Conservation (phyloP, 2,329 filamentous ascomycete genomes). For the Cryphonectria radicalis region DNA sequence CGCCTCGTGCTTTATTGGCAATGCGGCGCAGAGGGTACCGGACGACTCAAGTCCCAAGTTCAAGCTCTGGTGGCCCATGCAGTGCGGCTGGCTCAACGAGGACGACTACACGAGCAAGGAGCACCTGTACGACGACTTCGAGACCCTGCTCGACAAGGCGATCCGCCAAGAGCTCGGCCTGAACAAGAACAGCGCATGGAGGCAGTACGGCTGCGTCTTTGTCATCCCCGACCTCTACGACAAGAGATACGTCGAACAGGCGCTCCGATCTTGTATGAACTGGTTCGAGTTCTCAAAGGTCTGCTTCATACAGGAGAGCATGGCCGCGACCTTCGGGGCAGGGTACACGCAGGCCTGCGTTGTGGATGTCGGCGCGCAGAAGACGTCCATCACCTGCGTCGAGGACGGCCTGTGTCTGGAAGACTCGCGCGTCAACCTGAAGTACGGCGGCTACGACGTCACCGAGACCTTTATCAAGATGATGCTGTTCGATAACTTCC, state of each 20-base stretch:
- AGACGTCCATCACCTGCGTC: constrained; percentile 95
- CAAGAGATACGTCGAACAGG: constrained; percentile 84
- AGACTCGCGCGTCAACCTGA: constrained; percentile 92
- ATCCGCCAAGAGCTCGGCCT: constrained; percentile 84
- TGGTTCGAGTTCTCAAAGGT: constrained; percentile 89
- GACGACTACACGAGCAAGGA: constrained; percentile 81
- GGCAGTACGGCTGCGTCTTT: constrained; percentile 93
- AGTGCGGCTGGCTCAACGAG: constrained; percentile 86
- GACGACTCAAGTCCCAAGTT: constrained; percentile 89
- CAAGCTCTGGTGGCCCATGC: constrained; percentile 90
- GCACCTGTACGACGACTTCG: constrained; percentile 83
- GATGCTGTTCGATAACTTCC: constrained; percentile 96
- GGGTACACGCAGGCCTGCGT: constrained; percentile 94
- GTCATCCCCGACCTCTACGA: constrained; percentile 97
- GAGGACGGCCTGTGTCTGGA: constrained; percentile 95
- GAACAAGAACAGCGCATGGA: constrained; percentile 77
- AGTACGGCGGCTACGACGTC: constrained; percentile 90
- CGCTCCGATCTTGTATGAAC: constrained; percentile 82
- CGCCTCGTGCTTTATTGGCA: constrained; percentile 75
- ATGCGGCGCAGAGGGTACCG: constrained; percentile 81
- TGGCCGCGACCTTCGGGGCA: constrained; percentile 92
- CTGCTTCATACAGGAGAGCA: constrained; percentile 94
- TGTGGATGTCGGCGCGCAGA: constrained; percentile 94
- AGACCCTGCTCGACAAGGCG: constrained; percentile 82
- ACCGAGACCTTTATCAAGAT: constrained; percentile 96